A percentile compares a stretch with the other conserved stretches of the same genome.
Conservation (phyloP, 148 eudicot species). For the Dianthus caryophyllus region DNA sequence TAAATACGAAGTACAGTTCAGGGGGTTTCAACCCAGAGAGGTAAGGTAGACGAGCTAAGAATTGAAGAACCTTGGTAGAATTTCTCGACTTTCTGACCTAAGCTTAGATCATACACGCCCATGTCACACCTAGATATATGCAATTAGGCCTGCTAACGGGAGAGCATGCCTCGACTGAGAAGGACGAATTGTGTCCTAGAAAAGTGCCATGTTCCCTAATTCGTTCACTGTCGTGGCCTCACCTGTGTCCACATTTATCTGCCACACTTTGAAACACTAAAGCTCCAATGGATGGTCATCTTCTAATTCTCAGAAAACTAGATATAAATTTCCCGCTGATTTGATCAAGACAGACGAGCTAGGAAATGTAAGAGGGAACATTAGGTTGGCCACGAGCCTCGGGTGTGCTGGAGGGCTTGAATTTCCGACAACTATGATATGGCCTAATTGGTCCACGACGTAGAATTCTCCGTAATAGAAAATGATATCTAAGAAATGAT, state of each 20-base stretch:
- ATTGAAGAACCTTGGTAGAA: constrained; percentile 6
- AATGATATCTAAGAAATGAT: background rate
- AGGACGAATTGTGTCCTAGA: constrained; percentile 1
- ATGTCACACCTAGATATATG: constrained; percentile 6
- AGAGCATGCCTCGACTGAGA: constrained; percentile 3
- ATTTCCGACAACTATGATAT: background rate
- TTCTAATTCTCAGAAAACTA: background rate
- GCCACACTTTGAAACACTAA: background rate
- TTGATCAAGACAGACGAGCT: background rate
- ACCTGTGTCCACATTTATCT: constrained; percentile 12
- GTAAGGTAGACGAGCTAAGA: constrained; percentile 7
- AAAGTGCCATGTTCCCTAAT: constrained; percentile 1
- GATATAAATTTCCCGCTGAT: background rate
- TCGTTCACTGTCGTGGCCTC: background rate
- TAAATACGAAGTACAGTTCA: too few species aligned
- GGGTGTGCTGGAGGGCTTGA: background rate
- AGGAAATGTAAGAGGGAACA: background rate
- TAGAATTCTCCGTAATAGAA: constrained; percentile 1
- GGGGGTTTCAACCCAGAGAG: constrained; percentile 1
- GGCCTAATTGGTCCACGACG: background rate
- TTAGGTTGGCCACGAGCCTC: background rate
- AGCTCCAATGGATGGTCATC: background rate
- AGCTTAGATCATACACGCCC: constrained; percentile 5
- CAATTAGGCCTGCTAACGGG: constrained; percentile 3
- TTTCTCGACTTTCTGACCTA: background rate